phyloP scores from a whole-genome alignment of 1,139 yeast species.

The Pichia terricola region DNA sequence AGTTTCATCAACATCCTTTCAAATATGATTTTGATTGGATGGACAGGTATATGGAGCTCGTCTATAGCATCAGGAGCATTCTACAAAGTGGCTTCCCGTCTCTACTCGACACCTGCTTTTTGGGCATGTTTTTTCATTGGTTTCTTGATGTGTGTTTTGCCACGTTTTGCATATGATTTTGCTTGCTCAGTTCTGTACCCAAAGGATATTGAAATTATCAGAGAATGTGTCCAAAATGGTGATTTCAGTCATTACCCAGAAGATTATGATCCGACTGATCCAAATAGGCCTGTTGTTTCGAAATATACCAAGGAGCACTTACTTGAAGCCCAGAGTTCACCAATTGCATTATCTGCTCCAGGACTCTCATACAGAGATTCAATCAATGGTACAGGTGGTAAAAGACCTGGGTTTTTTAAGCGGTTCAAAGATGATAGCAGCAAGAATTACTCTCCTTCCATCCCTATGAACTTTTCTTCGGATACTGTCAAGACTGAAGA shows the following conservation, averaged over 20 bases:
- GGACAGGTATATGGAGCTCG: constrained; percentile 90
- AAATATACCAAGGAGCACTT: constrained; percentile 50
- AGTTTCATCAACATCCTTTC: constrained; percentile 53
- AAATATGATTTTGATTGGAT: constrained; percentile 57
- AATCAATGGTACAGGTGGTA: constrained; percentile 26
- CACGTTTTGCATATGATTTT: constrained; percentile 63
- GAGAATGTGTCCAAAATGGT: constrained; percentile 63
- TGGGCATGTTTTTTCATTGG: constrained; percentile 84
- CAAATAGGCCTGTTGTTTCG: constrained; percentile 35
- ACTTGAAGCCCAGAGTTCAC: constrained; percentile 52
- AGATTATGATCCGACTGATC: constrained; percentile 54
- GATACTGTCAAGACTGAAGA: constrained; percentile 36
- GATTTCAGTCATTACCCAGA: constrained; percentile 40
- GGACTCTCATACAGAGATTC: constrained; percentile 29
- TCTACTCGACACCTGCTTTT: constrained; percentile 62
- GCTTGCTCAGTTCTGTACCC: constrained; percentile 59
- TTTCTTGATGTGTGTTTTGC: constrained; percentile 59
- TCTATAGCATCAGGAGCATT: constrained; percentile 52
- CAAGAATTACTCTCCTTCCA: constrained; percentile 11
- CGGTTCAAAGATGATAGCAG: constrained; percentile 16
- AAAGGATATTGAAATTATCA: constrained; percentile 70
- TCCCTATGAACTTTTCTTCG: constrained; percentile 16
- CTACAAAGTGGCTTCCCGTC: constrained; percentile 64
- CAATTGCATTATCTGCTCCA: constrained; percentile 21
- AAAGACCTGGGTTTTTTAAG: constrained; percentile 19